Base-by-base conservation (phyloP, 441 rosid species). In the Theobroma grandiflorum region DNA sequence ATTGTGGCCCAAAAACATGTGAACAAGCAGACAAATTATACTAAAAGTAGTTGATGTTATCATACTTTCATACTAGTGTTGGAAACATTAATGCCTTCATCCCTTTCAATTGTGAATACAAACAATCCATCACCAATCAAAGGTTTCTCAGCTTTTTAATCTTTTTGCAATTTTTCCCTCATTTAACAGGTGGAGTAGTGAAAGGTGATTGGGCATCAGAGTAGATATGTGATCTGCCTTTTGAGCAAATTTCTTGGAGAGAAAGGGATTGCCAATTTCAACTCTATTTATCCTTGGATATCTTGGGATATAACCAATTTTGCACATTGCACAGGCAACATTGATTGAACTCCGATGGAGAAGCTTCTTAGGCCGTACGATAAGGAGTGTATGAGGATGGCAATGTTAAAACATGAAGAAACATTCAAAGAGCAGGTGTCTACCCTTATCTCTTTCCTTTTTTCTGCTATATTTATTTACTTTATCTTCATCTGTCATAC, bases 381-480 rank as follows among this genome's bases (percentile, higher is more conserved):
- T 57, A 94, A 90, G 90, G 98, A 95, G 79, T 87, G 65, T 91
- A 94, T 97, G 99, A 94, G 87, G 88, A 81, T 90, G 96, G 98
- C 98, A 79, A 97, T 97, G 89, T 82, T 97, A 72, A 91, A 92
- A 81, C 99, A 97, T 81, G 99, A 97, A 89, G 92, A 95, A 90
- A 97, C 98, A 57, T 97, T 97, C 89, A 97, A 88, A 88, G 89
- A 94, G 81, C 99, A 97, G 97, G 99, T 93, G 82, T 14, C 31
- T 73, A 63, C 10, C 72, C n/a, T 42, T 18, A 33, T 38, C 35
- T 52, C n/a, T 53, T 26, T 3, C 16, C 26, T 45, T 15, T 16
- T 62, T 59, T 61, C 26, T 38, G 2, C 6, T 2, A 14, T 59
- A 11, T 59, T 20, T 53, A 7, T 45, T 45, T 20, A 62, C n/a